Evolutionary conservation across 225 moss, liverwort and hornwort genomes (phyloP).

Genomic region (Ulota crispa): DNA sequence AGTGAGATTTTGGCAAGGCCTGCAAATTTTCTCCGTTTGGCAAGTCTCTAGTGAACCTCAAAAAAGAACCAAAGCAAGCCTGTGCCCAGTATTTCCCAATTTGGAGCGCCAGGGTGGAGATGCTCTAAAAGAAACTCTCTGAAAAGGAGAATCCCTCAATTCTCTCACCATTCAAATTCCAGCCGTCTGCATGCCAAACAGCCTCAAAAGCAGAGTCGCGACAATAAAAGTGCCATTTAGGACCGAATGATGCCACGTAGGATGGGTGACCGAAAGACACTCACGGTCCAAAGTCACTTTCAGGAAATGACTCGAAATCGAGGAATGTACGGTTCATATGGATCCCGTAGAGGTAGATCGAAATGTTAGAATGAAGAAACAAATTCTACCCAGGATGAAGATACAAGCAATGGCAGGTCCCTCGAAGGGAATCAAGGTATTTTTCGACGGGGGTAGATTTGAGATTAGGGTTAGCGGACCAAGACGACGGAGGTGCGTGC

Average conservation of each 20-base stretch:
- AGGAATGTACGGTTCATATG: background rate
- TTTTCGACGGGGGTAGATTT: rapidly evolving
- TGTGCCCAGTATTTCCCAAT: too few relatives aligned
- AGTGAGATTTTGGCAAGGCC: too few relatives aligned
- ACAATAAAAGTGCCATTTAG: constrained; percentile 29
- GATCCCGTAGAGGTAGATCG: too few relatives aligned
- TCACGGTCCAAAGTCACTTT: background rate
- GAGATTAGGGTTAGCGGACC: constrained; percentile 12
- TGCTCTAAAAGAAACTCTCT: background rate
- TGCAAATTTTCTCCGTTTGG: too few relatives aligned
- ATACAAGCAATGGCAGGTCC: rapidly evolving
- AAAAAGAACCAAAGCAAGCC: too few relatives aligned
- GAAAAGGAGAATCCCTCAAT: too few relatives aligned
- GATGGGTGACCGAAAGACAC: background rate
- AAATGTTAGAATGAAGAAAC: too few relatives aligned
- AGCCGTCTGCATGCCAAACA: background rate
- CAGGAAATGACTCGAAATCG: rapidly evolving
- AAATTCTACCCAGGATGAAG: rapidly evolving
- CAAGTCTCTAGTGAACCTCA: too few relatives aligned
- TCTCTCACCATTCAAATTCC: background rate
- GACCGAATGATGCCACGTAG: constrained; percentile 17
- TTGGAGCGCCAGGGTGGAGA: too few relatives aligned
- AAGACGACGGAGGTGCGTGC: background rate
- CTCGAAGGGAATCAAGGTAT: rapidly evolving
- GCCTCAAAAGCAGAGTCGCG: background rate